Conservation (phyloP, 805 yeast species). For the Saccharomyces jurei region DNA sequence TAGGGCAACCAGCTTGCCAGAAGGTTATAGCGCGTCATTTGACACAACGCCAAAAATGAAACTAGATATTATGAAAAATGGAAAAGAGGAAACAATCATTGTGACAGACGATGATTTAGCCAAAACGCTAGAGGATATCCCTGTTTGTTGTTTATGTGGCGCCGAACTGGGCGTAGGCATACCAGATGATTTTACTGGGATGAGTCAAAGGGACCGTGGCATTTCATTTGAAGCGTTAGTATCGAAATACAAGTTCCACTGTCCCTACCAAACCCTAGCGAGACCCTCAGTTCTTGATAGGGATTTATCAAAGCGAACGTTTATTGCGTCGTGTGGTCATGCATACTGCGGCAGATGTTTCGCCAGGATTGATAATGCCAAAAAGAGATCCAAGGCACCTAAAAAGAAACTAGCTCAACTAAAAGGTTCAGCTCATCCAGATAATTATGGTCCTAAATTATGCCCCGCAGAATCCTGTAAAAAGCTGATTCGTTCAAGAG, state of each 20-base stretch:
- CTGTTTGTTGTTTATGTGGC: conserved; percentile 64
- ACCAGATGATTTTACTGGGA: conserved; percentile 41
- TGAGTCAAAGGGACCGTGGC: conserved; percentile 12
- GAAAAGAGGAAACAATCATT: conserved; percentile 12
- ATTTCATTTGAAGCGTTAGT: conserved; percentile 27
- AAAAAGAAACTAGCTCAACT: conserved; percentile 19
- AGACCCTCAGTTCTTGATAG: conserved; percentile 47
- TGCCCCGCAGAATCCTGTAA: conserved; percentile 53
- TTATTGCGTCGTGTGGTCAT: conserved; percentile 71
- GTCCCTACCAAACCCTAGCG: conserved; percentile 57
- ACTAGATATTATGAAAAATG: conserved; percentile 13
- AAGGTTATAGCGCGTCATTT: conserved; percentile 27
- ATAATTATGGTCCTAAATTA: conserved; percentile 44
- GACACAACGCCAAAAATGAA: conserved; percentile 18
- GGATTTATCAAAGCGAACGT: conserved; percentile 58
- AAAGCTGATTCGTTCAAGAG: conserved; percentile 36
- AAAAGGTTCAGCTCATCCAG: conserved; percentile 34
- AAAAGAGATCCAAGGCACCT: conserved; percentile 14
- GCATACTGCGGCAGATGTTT: conserved; percentile 82
- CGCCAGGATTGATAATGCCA: conserved; percentile 46
- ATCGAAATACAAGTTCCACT: conserved; percentile 34
- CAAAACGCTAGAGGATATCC: conserved; percentile 31
- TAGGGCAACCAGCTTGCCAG: conserved; percentile 21
- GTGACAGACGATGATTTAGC: conserved; percentile 22
- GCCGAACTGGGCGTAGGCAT: conserved; percentile 66